Conservation (phyloP, 345 rosid species). For the Carallia pectinifolia region DNA sequence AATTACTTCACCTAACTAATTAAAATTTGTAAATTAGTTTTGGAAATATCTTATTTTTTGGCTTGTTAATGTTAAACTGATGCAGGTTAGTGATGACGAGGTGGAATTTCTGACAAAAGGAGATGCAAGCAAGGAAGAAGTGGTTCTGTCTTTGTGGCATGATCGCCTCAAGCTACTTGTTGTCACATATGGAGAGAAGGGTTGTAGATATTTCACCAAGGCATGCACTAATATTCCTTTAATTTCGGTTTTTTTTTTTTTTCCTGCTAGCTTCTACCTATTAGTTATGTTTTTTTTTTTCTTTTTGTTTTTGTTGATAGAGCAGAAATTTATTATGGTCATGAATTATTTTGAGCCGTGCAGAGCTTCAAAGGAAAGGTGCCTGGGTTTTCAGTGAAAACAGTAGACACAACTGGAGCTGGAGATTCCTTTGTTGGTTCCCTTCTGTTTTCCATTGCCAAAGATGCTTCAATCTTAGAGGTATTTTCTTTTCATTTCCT, state of each 20-base stretch:
- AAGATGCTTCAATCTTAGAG: conserved; percentile 30
- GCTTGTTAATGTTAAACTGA: not conserved
- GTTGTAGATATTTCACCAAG: conserved; percentile 65
- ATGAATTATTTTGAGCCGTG: not conserved
- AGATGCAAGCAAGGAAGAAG: conserved; percentile 55
- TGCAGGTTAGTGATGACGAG: conserved; percentile 60
- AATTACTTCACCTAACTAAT: no score
- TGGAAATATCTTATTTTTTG: no score
- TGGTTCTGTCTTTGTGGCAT: conserved; percentile 49
- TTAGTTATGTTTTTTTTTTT: not conserved
- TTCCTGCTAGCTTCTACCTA: not conserved
- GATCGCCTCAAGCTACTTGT: conserved; percentile 56
- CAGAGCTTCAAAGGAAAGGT: conserved; percentile 53
- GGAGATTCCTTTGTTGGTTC: conserved; percentile 71
- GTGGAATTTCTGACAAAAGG: conserved; percentile 49
- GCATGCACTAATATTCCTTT: conserved; percentile 9
- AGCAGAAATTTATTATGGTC: not conserved
- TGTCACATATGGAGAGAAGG: conserved; percentile 67
- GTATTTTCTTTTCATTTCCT: conserved; percentile 8
- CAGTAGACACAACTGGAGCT: conserved; percentile 69
- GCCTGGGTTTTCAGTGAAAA: conserved; percentile 46
- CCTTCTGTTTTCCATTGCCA: conserved; percentile 36
- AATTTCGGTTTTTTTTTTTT: not conserved
- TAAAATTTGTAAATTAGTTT: not conserved
- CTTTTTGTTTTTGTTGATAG: not conserved